Percentiles rank a stretch among this genome's conserved stretches.
Conservation (phyloP, 805 yeast genomes). For the Scheffersomyces amazonensis region DNA sequence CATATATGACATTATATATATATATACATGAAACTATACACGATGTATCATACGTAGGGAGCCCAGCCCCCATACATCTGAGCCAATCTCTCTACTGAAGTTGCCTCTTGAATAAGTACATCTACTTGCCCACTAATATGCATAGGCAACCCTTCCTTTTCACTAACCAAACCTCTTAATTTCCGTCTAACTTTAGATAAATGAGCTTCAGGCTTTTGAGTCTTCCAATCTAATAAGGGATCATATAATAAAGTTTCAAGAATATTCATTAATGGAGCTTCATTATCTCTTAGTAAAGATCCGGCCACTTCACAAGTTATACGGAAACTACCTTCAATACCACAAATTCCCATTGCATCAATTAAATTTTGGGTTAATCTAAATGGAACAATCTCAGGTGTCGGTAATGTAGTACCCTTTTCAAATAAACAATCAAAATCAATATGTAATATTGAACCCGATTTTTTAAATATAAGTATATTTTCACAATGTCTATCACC, state of each 20-base stretch:
- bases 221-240: conserved; percentile 79
- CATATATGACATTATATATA: no score
- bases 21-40: no score
- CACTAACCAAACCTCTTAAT: conserved; percentile 75
- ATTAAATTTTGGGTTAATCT: conserved; percentile 85
- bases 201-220: conserved; percentile 62
- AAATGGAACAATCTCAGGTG: conserved; percentile 95
- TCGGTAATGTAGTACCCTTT: conserved; percentile 65
- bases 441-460: conserved; percentile 85
- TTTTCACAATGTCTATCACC: conserved; percentile 98
- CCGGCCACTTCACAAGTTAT: conserved; percentile 83
- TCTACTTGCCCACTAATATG: conserved; percentile 94
- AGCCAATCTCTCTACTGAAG: conserved; percentile 64
- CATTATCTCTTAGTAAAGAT: conserved; percentile 68
- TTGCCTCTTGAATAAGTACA: conserved; percentile 78
- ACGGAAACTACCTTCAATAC: conserved; percentile 87
- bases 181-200: conserved; percentile 71
- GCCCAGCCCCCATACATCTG: conserved; percentile 96
- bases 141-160: conserved; percentile 79
- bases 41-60: conserved; percentile 27
- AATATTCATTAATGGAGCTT: conserved; percentile 81
- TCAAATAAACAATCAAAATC: conserved; percentile 97
- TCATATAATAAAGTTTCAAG: conserved; percentile 92
- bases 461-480: conserved; percentile 64
- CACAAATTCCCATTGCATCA: conserved; percentile 88